Base-by-base conservation (phyloP, 495 filamentous ascomycete species). In the Aspergillus conjunctus region DNA sequence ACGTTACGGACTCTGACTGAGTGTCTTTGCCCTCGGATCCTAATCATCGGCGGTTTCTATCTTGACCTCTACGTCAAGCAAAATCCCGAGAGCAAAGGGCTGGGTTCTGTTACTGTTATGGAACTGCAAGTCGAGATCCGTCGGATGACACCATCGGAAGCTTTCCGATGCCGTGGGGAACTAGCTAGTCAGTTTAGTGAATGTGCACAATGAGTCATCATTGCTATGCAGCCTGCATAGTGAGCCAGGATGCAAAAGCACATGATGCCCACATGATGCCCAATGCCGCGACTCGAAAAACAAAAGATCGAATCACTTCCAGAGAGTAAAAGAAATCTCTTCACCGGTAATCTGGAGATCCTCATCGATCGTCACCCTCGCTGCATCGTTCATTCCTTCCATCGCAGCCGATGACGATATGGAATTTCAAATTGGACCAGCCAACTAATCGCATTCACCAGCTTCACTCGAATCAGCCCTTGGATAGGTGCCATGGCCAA, bases 101-200 rank as follows among this genome's bases (percentile, higher is more conserved):
- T 26, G 26, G 5, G 26, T 2, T 2, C 26, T 26, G 2, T 26
- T 5, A 2, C 5, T 26, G 26, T 2, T 2, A 26, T 26, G 26
- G 26, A 26, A 5, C 2, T 26, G 26, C n/a, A n/a, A n/a, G n/a
- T 54, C 26, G 11, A 49, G 21, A 48, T 54, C 43, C 37, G 26
- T 60, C 58, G 50, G 51, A 60, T 60, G 50, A 37, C n/a, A 17
- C 31, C 20, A 34, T 54, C 58, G 58, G 58, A 54, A 60, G 10
- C 17, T 22, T 60, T 60, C 58, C 58, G 58, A 54, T 43, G 14
- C 17, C 26, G 49, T 49, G 26, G 58, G 58, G 26, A 60, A 46
- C 54, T 45, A 31, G 20, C 10, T 17, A 10, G 9, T 22, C 11
- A 8, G 14, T 22, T 7, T 34, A 44, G 6, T 20, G 44, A 46